phyloP scores from a whole-genome alignment of 768 basidiomycete genomes.

The Baorangia bicolor region DNA sequence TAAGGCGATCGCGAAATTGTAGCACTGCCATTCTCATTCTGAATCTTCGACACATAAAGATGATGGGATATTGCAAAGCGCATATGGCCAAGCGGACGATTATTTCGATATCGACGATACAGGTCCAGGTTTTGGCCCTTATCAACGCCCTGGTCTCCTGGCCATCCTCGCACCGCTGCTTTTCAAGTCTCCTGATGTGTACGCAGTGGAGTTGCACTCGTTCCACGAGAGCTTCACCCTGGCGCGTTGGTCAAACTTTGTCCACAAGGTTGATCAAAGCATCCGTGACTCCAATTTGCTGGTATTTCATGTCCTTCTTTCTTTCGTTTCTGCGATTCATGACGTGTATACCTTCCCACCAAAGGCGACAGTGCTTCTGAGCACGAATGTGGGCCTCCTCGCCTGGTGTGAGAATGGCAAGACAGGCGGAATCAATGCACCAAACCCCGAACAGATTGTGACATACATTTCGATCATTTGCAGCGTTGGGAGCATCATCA shows the following conservation, averaged over 20 bases:
- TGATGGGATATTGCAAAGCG: conserved; percentile 28
- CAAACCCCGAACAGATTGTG: conserved; percentile 26
- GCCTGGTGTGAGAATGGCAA: conserved; percentile 13
- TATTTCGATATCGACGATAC: conserved; percentile 31
- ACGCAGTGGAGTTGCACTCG: conserved; percentile 27
- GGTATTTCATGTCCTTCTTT: conserved; percentile 7
- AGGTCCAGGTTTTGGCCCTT: conserved; percentile 9
- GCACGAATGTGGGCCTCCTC: conserved; percentile 27
- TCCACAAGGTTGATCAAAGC: conserved; percentile 31
- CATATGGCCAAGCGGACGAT: conserved; percentile 33
- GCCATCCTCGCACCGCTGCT: conserved; percentile 23
- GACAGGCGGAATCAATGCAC: not conserved
- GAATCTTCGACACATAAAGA: conserved; percentile 9
- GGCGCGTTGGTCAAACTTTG: conserved; percentile 29
- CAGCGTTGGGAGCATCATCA: conserved; percentile 29
- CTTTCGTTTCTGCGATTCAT: not conserved
- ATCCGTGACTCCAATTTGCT: conserved; percentile 33
- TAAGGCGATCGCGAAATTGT: conserved; percentile 8
- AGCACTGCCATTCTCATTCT: not conserved
- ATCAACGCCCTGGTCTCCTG: conserved; percentile 21
- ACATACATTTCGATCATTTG: conserved; percentile 30
- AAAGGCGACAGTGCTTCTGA: conserved; percentile 31
- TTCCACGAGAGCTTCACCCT: conserved; percentile 29
- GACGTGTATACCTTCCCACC: not conserved
- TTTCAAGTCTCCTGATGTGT: conserved; percentile 28